Evolutionary conservation across 2,329 filamentous ascomycete genomes (phyloP), one percentile per base, ranked within the genome.

Genomic region (Coniella lustricola): DNA sequence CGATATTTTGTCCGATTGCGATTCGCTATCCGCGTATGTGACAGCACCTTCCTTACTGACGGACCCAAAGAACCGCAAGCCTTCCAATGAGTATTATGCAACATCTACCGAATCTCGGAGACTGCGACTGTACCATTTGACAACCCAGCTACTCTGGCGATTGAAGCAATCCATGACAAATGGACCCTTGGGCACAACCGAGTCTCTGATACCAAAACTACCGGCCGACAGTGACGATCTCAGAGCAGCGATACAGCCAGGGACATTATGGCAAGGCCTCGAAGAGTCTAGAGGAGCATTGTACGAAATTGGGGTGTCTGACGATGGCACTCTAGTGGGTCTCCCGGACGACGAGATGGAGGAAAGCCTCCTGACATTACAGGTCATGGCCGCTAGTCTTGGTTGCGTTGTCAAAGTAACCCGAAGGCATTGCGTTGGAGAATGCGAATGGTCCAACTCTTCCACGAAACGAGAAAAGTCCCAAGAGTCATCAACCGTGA

Each of bases 231-330:
- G 61, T n/a, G 62, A 70, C 18, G 70, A 74, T 46, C 61, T 76
- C 16, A 63, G 72, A 33, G 61, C 65, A 18, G 67, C 74, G 7
- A 63, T 75, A 44, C 70, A 72, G 50, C 69, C 77, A 2, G 72
- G 68, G 7, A 80, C 82, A 53, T 70, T 85, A 35, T 71, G 90
- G 7, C 81, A 90, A 2, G 90, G 93, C 0, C 71, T 98, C 8
- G 91, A 97, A 62, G 90, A 95, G 63, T 96, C 90, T 14, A 85
- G 88, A 56, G 93, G 93, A 4, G 93, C 93, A 1, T 67, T 97
- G 43, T 98, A 98, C 59, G 91, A 98, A 65, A 95, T 98, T 64
- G 93, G 93, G 0, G 90, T 98, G 9, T 86, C 90, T 22, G 93
- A 98, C 64, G 90, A 97, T 68, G 93, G 93, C 7, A 89, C 85